Conservation (phyloP, 2,329 filamentous ascomycete genomes). For the Aspergillus chevalieri region DNA sequence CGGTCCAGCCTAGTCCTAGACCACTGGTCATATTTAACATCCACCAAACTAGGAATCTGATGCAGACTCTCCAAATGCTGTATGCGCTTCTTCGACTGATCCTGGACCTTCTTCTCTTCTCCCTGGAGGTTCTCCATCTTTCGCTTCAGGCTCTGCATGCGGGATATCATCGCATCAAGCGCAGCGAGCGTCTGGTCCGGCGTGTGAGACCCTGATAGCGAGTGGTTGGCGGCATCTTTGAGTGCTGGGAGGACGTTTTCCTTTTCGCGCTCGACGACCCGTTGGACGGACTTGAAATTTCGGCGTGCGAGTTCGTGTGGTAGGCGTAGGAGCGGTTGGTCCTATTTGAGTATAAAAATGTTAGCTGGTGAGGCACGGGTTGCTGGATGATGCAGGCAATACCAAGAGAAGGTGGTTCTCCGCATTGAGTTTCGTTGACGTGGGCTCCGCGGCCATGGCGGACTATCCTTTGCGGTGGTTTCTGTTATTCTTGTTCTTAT, state of each 20-base stretch:
- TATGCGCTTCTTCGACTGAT: conserved; percentile 68
- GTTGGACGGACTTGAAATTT: conserved; percentile 74
- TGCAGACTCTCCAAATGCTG: conserved; percentile 77
- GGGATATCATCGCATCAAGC: conserved; percentile 76
- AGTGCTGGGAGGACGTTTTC: conserved; percentile 45
- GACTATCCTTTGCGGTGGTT: background rate
- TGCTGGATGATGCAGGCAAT: conserved; percentile 9
- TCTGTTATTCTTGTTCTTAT: background rate
- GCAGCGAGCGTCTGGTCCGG: conserved; percentile 69
- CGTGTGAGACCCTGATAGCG: conserved; percentile 56
- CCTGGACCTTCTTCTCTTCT: conserved; percentile 72
- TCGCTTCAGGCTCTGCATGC: conserved; percentile 79
- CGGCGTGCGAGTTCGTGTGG: conserved; percentile 89
- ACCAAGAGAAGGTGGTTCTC: conserved; percentile 47
- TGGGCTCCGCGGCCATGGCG: conserved; percentile 39
- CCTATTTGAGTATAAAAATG: conserved; percentile 45
- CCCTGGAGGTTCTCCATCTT: conserved; percentile 73
- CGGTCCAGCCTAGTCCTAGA: conserved; percentile 73
- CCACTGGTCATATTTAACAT: conserved; percentile 93
- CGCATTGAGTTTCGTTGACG: conserved; percentile 44
- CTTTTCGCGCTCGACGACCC: conserved; percentile 43
- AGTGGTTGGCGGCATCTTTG: conserved; percentile 53
- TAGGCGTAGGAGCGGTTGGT: conserved; percentile 88
- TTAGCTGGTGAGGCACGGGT: conserved; percentile 7
- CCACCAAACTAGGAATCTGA: conserved; percentile 70